Conservation (phyloP, 2,329 filamentous ascomycete genomes). For the Penicillium sp. region DNA sequence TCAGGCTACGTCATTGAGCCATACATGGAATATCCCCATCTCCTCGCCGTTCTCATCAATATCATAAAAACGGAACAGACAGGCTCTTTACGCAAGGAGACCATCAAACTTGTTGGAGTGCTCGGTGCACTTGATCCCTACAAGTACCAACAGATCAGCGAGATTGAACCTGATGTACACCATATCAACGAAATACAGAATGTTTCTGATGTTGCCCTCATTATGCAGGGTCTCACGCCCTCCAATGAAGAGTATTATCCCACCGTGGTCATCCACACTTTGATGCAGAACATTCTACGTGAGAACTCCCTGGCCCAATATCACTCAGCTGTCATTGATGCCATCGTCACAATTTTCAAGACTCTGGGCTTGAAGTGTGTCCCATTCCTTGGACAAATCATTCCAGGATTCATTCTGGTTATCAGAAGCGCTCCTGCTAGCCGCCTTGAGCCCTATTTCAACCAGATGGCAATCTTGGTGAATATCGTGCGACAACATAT, state of each 20-base stretch:
- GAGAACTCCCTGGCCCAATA: conserved; percentile 87
- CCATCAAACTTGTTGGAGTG: conserved; percentile 94
- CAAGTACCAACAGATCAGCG: conserved; percentile 88
- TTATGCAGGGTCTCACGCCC: conserved; percentile 95
- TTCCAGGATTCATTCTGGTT: conserved; percentile 87
- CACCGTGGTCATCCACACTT: conserved; percentile 93
- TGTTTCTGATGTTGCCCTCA: conserved; percentile 89
- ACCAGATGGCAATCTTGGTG: conserved; percentile 87
- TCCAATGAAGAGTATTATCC: conserved; percentile 99
- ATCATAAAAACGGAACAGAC: conserved; percentile 93
- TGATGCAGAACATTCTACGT: conserved; percentile 81
- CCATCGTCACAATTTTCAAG: conserved; percentile 98
- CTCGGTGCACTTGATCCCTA: conserved; percentile 93
- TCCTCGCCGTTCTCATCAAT: conserved; percentile 86
- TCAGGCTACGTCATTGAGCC: conserved; percentile 97
- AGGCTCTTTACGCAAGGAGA: conserved; percentile 82
- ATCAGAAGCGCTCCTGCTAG: conserved; percentile 76
- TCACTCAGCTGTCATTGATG: conserved; percentile 91
- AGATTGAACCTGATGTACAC: conserved; percentile 79
- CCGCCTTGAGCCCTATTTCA: conserved; percentile 93
- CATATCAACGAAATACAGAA: conserved; percentile 63
- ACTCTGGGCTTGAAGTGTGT: conserved; percentile 95
- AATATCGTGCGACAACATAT: conserved; percentile 97
- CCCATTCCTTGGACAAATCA: conserved; percentile 87
- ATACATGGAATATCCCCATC: conserved; percentile 89